Percentiles rank a stretch among this genome's conserved stretches.
Evolutionary conservation across 2,329 filamentous ascomycete species (phyloP).

Genomic region (Cordyceps militaris): DNA sequence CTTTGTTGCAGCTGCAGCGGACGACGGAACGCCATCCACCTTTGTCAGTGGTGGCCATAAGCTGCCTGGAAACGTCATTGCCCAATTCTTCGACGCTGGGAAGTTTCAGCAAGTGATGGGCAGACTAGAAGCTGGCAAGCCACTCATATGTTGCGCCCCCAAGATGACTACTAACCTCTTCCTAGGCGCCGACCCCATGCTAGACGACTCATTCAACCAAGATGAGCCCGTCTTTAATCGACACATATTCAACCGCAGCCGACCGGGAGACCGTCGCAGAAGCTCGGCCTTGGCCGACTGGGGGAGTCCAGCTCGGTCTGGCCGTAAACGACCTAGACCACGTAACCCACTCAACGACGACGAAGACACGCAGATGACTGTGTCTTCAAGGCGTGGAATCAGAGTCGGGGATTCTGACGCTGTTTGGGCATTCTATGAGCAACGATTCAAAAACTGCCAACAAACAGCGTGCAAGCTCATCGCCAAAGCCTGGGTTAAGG

Average conservation of each 20-base stretch:
- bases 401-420: slow-evolving; percentile 46
- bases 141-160: neutral
- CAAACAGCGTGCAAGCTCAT: slow-evolving; percentile 66
- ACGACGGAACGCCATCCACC: slow-evolving; percentile 39
- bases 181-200: slow-evolving; percentile 26
- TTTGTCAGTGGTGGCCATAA: slow-evolving; percentile 38
- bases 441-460: slow-evolving; percentile 58
- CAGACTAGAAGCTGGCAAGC: slow-evolving; percentile 31
- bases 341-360: slow-evolving; percentile 35
- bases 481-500: slow-evolving; percentile 69
- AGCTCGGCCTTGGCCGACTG: slow-evolving; percentile 27
- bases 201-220: slow-evolving; percentile 26
- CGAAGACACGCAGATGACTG: slow-evolving; percentile 33
- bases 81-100: slow-evolving; percentile 40
- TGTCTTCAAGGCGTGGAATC: slow-evolving; percentile 37
- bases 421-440: slow-evolving; percentile 53
- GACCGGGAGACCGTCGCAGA: slow-evolving; percentile 25
- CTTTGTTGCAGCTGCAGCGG: slow-evolving; percentile 44
- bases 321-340: slow-evolving; percentile 25
- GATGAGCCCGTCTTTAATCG: slow-evolving; percentile 22
- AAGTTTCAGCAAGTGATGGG: slow-evolving; percentile 34
- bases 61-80: slow-evolving; percentile 31
- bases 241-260: slow-evolving; percentile 20
- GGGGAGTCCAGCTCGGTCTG: slow-evolving; percentile 24
- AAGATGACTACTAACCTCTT: neutral